phyloP scores from a whole-genome alignment of 345 rosid genomes.

The Lagerstroemia speciosa region DNA sequence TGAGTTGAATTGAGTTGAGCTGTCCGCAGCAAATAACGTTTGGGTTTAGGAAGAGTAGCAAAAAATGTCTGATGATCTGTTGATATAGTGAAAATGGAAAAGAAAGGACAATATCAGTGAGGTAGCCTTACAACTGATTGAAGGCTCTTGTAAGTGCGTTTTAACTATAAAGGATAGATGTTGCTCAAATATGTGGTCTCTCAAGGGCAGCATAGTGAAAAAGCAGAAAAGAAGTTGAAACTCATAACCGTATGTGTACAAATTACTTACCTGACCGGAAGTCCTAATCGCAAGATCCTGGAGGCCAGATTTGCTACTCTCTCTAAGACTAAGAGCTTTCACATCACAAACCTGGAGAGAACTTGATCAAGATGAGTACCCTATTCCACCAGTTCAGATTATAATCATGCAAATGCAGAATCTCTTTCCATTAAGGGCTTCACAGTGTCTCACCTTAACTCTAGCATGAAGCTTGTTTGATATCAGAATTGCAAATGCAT shows the following conservation, averaged over 20 bases:
- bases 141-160: too few relatives aligned
- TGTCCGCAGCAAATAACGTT: too few relatives aligned
- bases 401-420: too few relatives aligned
- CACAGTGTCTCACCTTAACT: conserved; percentile 53
- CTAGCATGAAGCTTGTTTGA: conserved; percentile 94
- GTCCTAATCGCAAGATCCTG: conserved; percentile 88
- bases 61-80: too few relatives aligned
- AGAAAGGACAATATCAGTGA: too few relatives aligned
- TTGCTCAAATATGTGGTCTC: too few relatives aligned
- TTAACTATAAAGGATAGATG: too few relatives aligned
- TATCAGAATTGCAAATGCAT: conserved; percentile 78
- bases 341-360: conserved; percentile 69
- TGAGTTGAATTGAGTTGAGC: too few relatives aligned
- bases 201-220: neutral
- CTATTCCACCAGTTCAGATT: too few relatives aligned
- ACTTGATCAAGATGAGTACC: neutral
- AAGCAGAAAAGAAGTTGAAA: conserved; percentile 4
- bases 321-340: conserved; percentile 97
- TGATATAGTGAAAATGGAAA: too few relatives aligned
- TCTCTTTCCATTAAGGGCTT: neutral
- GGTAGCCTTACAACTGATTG: too few relatives aligned
- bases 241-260: neutral
- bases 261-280: conserved; percentile 61
- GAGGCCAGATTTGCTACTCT: conserved; percentile 73
- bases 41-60: too few relatives aligned